Base-by-base conservation (phyloP, 208 protist species). In the Trypanosomatidae sp. region DNA sequence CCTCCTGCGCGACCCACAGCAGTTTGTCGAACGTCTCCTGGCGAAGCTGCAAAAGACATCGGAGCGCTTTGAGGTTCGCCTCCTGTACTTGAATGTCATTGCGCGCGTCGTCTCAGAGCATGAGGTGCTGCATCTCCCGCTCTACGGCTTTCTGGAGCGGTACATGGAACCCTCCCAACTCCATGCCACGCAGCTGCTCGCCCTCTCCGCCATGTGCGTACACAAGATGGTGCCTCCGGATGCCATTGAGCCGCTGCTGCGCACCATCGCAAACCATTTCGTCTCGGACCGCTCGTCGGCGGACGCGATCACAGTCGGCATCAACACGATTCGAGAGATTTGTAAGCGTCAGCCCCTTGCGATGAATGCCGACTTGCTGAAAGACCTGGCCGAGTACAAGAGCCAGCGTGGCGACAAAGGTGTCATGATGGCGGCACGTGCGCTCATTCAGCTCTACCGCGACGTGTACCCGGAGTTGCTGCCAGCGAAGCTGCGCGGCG, bases 291-390 rank as follows among this genome's bases (percentile, higher is more conserved):
- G 93, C 22, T 94, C 93, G 39, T 86, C 89, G 22, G 80, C 92
- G 22, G 98, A 99, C 71, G 86, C 93, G 25, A 98, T 99, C 41
- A 96, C 97, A 0, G 91, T 99, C 10, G 98, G 98, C 39, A 84
- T 99, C 47, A 99, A 99, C 80, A 98, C 98, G 2, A 97, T 99
- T 62, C 88, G 98, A 44, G 97, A 97, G 69, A 98, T 99, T 43
- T 99, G 94, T 79, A 91, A 91, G 66, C 91, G 98, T 22, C 95
- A 97, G 79, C 98, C 98, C 55, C 83, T 98, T 6, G 95, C 91
- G 8, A 99, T 99, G 93, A 98, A 88, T 47, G 84, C 85, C 13
- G 88, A 94, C 36, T 73, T 99, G 6, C 81, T 99, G 15, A 87
- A 90, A 46, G 99, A 99, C 80, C 76, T 99, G 0, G 86, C 90